These are phyloP conservation scores for Colletotrichum eleusines DNA, from an alignment of 2,329 filamentous ascomycete genomes.

Conservation along the genomic window DNA sequence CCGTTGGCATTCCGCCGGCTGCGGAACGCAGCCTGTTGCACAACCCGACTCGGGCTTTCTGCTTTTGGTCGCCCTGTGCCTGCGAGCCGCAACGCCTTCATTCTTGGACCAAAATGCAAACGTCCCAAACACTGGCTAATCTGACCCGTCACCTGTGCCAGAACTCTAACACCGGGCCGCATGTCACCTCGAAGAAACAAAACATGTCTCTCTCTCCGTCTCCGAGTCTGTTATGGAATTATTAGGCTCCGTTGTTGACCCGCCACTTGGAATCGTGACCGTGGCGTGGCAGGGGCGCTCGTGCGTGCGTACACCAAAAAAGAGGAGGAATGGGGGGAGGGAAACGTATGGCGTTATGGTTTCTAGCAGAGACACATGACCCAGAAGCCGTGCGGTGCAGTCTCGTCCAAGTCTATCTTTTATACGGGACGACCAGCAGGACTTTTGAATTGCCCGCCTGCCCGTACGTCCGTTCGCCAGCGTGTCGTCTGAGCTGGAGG, in stretches of 20 bases:
- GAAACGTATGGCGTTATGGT: slow-evolving; percentile 20
- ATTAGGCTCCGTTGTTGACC: not conserved
- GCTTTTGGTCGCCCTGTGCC: not conserved
- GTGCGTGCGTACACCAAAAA: slow-evolving; percentile 13
- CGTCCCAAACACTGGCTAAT: not conserved
- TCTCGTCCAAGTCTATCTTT: slow-evolving; percentile 20
- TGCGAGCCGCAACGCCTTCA: slow-evolving; percentile 1
- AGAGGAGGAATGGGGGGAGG: not conserved
- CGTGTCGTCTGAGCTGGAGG: slow-evolving; percentile 36
- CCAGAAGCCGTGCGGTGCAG: slow-evolving; percentile 8
- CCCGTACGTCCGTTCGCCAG: slow-evolving; percentile 32
- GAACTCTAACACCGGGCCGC: slow-evolving; percentile 24
- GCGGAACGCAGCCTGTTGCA: not conserved
- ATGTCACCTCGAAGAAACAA: slow-evolving; percentile 1
- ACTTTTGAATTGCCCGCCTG: slow-evolving; percentile 15
- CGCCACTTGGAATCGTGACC: not conserved
- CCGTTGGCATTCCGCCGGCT: not conserved
- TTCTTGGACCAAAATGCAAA: slow-evolving; percentile 1
- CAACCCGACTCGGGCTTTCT: not conserved
- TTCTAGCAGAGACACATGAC: slow-evolving; percentile 11
- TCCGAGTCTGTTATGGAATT: not conserved
- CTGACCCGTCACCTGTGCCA: not conserved
- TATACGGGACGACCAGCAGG: slow-evolving; percentile 17
- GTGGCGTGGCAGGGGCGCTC: not conserved
- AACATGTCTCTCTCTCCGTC: not conserved